Evolutionary conservation across 805 yeast species (phyloP).

Genomic region (Blastobotrys muscicola): DNA sequence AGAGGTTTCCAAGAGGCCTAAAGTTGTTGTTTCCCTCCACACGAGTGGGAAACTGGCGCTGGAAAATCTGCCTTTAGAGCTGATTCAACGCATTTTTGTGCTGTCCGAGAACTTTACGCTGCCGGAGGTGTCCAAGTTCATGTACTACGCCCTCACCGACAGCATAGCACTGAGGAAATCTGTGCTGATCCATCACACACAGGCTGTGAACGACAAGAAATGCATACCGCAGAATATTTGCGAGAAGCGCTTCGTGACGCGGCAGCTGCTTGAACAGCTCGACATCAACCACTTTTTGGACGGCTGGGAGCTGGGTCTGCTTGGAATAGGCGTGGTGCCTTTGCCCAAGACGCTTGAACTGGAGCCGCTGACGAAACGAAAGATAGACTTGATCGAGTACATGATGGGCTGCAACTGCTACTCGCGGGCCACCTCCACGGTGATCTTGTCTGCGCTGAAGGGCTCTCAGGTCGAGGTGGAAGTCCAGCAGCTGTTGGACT

Average conservation of each 20-base stretch:
- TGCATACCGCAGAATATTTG: conserved; percentile 10
- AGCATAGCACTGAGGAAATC: conserved; percentile 16
- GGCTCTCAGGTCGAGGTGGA: background rate
- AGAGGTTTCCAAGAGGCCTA: too few species aligned
- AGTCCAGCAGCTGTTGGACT: conserved; percentile 2
- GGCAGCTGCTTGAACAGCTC: conserved; percentile 34
- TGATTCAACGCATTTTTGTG: conserved; percentile 33
- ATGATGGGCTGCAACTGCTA: conserved; percentile 15
- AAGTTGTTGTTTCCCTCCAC: background rate
- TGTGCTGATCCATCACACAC: conserved; percentile 16
- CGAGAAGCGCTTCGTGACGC: conserved; percentile 19
- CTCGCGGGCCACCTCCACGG: conserved; percentile 9
- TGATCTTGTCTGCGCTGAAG: conserved; percentile 3
- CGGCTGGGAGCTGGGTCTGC: conserved; percentile 70
- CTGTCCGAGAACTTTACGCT: conserved; percentile 31
- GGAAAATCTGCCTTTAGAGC: conserved; percentile 35
- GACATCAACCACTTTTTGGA: conserved; percentile 61
- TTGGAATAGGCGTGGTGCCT: background rate
- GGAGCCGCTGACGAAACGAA: conserved; percentile 30
- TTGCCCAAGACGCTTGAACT: conserved; percentile 39
- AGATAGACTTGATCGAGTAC: conserved; percentile 10
- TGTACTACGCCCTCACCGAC: conserved; percentile 24
- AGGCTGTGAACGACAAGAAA: conserved; percentile 12
- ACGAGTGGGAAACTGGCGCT: conserved; percentile 10
- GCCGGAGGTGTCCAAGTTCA: conserved; percentile 28